Base-by-base conservation (phyloP, 257 asterid species). In the Orobanche coerulescens region DNA sequence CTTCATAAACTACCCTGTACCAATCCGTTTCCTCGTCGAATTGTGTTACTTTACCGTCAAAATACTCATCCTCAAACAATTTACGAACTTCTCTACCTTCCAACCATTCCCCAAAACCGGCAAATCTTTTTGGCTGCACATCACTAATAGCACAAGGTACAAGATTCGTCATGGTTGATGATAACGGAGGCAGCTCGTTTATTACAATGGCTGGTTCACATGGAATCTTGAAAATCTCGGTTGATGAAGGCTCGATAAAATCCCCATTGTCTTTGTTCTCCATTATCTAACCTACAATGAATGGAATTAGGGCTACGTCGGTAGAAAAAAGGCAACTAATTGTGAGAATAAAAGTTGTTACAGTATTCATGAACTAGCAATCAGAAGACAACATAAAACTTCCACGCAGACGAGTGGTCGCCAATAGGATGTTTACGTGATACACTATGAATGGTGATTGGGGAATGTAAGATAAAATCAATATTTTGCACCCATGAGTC, bases 141-240 rank as follows among this genome's bases (percentile, higher is more conserved):
- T 69, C 73, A 34, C 9, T 49, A 46, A 76, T 47, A 12, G 69
- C 40, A 20, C 73, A 40, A 7, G 65, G 64, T 26, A 53, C 6
- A 49, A 50, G 39, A 43, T 47, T 25, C 53, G n/a, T 55, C 78
- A 13, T 24, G 7, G 28, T 42, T 6, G 81, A 26, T 3, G 82
- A 37, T 61, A 40, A 9, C 2, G 85, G 86, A 49, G 94, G 95
- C 58, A 84, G 34, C 24, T 85, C 82, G 50, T 82, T 80, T 54
- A 87, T 74, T 43, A 87, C 69, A 23, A 84, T 65, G 44, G 84
- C 88, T 19, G 95, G 90, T 71, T 87, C 95, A 64, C 85, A 86
- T 5, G 84, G 84, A 39, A 87, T 47, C 53, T 74, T 64, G 75
- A 47, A 80, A 20, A 78, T 61, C 9, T 58, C 71, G 43, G 74